Percentiles rank a stretch among this genome's conserved stretches.
These are phyloP conservation scores for Aspergillus ochraceoroseus DNA, from an alignment of 2,329 filamentous ascomycete species.

Conservation along the genomic window DNA sequence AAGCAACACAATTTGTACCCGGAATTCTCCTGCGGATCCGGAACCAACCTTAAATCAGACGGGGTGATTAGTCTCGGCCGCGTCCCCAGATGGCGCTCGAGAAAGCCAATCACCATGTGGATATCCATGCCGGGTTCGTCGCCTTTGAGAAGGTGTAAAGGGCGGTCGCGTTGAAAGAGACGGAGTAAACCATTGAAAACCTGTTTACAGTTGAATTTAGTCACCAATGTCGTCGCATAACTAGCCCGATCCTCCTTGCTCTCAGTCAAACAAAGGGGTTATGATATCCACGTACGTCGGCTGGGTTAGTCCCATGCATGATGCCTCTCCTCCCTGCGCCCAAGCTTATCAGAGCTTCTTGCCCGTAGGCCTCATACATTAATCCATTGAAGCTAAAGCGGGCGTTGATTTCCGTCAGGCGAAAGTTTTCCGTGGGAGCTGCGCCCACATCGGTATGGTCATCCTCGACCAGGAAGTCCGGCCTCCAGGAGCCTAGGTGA, in stretches of 20 bases:
- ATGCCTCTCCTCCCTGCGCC: too few species aligned
- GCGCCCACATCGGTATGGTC: not conserved
- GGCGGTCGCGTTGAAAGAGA: slow-evolving; percentile 12
- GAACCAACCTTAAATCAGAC: slow-evolving; percentile 11
- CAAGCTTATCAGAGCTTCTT: slow-evolving; percentile 10
- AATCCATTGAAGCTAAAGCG: slow-evolving; percentile 25
- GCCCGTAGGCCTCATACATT: slow-evolving; percentile 9
- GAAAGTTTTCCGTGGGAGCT: slow-evolving; percentile 7
- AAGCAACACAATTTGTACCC: slow-evolving; percentile 15
- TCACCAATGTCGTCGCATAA: too few species aligned
- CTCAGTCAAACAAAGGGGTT: too few species aligned
- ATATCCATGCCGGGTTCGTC: slow-evolving; percentile 18
- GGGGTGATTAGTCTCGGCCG: slow-evolving; percentile 12
- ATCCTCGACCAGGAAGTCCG: slow-evolving; percentile 25
- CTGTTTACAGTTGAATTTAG: too few species aligned
- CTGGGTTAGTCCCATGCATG: too few species aligned
- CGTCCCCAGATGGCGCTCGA: not conserved
- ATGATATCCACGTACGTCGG: too few species aligned
- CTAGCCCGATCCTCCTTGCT: too few species aligned
- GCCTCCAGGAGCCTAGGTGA: slow-evolving; percentile 30
- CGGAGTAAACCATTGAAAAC: too few species aligned
- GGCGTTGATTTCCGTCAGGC: slow-evolving; percentile 27
- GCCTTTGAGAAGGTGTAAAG: slow-evolving; percentile 21
- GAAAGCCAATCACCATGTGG: slow-evolving; percentile 11
- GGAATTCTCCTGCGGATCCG: not conserved